These are phyloP conservation scores for Neurospora sp. DNA, from an alignment of 2,329 filamentous ascomycete species.

Conservation along the genomic window DNA sequence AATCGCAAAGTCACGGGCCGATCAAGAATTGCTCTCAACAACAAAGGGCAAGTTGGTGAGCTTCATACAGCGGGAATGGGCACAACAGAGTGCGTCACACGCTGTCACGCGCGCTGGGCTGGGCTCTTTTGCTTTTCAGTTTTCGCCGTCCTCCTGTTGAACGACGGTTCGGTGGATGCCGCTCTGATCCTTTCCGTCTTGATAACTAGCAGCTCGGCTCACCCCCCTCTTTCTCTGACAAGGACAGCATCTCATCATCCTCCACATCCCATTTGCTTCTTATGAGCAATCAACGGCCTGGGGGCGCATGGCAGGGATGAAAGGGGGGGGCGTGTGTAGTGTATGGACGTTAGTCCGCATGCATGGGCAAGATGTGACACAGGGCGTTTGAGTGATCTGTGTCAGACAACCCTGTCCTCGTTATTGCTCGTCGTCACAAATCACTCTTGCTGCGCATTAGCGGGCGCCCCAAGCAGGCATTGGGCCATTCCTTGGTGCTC, in stretches of 20 bases:
- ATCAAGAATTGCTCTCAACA: neutral
- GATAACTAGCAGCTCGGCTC: neutral
- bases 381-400: constrained; percentile 24
- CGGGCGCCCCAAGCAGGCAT: constrained; percentile 16
- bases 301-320: constrained; percentile 8
- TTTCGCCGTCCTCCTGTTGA: neutral
- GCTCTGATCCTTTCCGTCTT: neutral
- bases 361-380: constrained; percentile 13
- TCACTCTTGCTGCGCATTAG: constrained; percentile 20
- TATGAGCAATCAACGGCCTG: constrained; percentile 1
- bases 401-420: constrained; percentile 40
- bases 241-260: neutral
- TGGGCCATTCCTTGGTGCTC: constrained; percentile 18
- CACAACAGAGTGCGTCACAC: neutral
- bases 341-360: constrained; percentile 6
- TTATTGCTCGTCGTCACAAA: constrained; percentile 41
- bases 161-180: neutral
- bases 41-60: neutral
- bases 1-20: neutral
- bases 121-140: neutral
- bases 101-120: neutral
- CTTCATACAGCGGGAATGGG: neutral
- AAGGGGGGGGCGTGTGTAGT: constrained; percentile 4
- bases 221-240: neutral
- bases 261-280: neutral